A percentile compares a stretch with the other conserved stretches of the same genome.
Conservation (phyloP, 2,329 filamentous ascomycete genomes). For the Apiospora rasikravindrae region DNA sequence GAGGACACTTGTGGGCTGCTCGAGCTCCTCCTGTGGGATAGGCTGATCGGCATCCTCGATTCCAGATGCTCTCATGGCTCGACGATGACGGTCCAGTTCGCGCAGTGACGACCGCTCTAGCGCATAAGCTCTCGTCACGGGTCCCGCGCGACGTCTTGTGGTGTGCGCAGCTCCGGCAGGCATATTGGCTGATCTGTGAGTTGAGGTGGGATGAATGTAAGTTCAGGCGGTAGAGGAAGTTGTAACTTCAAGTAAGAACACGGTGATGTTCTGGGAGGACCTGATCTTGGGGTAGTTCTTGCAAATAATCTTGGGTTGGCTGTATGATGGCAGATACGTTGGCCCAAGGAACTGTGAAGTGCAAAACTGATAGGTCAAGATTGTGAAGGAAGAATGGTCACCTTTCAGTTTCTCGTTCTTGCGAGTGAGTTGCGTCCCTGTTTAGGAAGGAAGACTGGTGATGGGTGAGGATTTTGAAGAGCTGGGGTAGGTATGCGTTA, state of each 20-base stretch:
- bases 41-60: neutral
- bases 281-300: neutral
- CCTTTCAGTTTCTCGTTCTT: neutral
- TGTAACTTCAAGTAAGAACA: neutral
- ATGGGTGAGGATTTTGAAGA: neutral
- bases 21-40: neutral
- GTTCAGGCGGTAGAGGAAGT: neutral
- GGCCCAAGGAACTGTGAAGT: neutral
- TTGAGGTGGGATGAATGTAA: neutral
- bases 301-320: neutral
- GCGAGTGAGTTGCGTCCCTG: neutral
- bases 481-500: neutral
- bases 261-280: neutral
- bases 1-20: neutral
- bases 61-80: neutral
- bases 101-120: neutral
- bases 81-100: neutral
- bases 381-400: neutral
- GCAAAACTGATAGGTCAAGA: neutral
- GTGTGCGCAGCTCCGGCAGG: neutral
- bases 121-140: neutral
- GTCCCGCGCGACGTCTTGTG: neutral
- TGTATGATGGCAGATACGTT: neutral
- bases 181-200: neutral
- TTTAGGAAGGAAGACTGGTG: neutral